A percentile compares a stretch with the other conserved stretches of the same genome.
phyloP scores from a whole-genome alignment of 306 rosid species.

The Mimosa bimucronata region DNA sequence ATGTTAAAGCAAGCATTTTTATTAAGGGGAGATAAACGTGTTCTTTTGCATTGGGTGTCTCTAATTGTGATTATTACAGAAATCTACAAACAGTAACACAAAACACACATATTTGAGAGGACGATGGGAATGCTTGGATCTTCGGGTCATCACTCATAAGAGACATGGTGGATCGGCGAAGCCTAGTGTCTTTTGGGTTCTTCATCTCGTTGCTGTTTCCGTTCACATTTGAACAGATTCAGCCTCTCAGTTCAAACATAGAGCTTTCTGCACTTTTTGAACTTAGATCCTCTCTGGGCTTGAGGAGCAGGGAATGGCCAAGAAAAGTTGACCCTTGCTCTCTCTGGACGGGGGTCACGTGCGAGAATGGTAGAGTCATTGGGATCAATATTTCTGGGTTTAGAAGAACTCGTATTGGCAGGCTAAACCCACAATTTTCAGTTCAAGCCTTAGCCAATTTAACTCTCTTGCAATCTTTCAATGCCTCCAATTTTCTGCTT shows the following conservation, averaged over 20 bases:
- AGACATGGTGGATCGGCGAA: constrained; percentile 65
- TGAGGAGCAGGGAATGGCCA: constrained; percentile 91
- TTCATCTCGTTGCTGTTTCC: constrained; percentile 51
- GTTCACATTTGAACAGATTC: constrained; percentile 74
- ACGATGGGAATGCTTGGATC: constrained; percentile 56
- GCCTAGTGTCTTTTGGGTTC: constrained; percentile 42
- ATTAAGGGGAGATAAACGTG: constrained; percentile 34
- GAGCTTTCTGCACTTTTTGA: constrained; percentile 65
- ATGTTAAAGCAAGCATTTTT: constrained; percentile 27
- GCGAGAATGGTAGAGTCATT: constrained; percentile 78
- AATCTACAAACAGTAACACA: constrained; percentile 26
- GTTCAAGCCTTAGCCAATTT: constrained; percentile 76
- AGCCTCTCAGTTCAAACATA: constrained; percentile 53
- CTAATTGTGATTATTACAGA: constrained; percentile 40
- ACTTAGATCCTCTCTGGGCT: constrained; percentile 80
- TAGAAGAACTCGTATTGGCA: constrained; percentile 75
- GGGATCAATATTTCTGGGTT: constrained; percentile 87
- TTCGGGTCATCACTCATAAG: constrained; percentile 42
- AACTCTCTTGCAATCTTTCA: constrained; percentile 67
- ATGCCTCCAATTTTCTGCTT: constrained; percentile 82
- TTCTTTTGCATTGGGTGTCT: constrained; percentile 43
- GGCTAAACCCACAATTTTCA: constrained; percentile 69
- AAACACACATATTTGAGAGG: constrained; percentile 15
- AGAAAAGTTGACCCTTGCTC: constrained; percentile 77
- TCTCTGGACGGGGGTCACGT: constrained; percentile 65